Conservation (phyloP, 352 stramenopile genomes). For the Phytophthora hibernalis region DNA sequence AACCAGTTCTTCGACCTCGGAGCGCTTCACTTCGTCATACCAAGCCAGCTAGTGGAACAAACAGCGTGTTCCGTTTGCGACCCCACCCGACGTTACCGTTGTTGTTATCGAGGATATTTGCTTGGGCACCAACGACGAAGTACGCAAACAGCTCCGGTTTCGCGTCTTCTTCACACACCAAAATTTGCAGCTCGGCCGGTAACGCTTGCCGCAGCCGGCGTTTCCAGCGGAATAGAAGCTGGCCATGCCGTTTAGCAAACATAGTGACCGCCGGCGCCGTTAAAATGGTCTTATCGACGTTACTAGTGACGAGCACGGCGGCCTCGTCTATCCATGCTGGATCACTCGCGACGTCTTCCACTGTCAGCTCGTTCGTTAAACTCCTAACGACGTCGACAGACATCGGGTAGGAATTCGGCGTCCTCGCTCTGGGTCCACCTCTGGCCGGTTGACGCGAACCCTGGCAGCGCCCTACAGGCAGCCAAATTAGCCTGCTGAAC, state of each 20-base stretch:
- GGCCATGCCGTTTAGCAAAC: neutral
- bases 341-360: conserved; percentile 1
- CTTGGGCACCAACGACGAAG: conserved; percentile 14
- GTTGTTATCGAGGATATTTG: conserved; percentile 21
- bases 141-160: conserved; percentile 24
- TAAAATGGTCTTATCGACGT: conserved; percentile 18
- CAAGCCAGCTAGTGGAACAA: conserved; percentile 24
- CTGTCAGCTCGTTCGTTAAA: neutral
- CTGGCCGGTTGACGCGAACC: neutral
- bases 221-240: conserved; percentile 12
- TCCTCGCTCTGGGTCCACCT: conserved; percentile 3
- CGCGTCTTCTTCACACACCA: conserved; percentile 20
- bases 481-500: conserved; percentile 6
- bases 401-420: conserved; percentile 9
- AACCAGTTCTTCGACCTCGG: neutral
- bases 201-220: conserved; percentile 4
- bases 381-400: conserved; percentile 2
- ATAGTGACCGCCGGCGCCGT: neutral
- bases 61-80: conserved; percentile 19
- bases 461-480: conserved; percentile 6
- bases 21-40: conserved; percentile 10
- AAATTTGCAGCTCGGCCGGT: neutral
- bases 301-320: conserved; percentile 22
- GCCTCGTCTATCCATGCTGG: conserved; percentile 16
- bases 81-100: conserved; percentile 16